These are phyloP conservation scores for Rhododendron kiyosumense DNA, from an alignment of 148 eudicot species.

Conservation along the genomic window DNA sequence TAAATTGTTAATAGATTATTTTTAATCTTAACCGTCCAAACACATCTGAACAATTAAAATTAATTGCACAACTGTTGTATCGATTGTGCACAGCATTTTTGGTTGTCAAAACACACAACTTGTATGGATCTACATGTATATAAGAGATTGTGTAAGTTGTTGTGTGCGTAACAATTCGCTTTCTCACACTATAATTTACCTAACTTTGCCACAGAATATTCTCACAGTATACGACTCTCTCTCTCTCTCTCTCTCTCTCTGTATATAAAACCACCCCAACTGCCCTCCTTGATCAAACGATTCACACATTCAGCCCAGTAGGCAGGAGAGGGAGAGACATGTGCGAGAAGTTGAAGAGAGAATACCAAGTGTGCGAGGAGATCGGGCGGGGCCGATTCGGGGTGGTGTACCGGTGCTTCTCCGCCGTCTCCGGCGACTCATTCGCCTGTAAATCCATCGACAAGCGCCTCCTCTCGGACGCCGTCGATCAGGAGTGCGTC, in stretches of 20 bases:
- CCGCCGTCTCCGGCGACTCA: constrained; percentile 22
- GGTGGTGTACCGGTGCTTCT: constrained; percentile 63
- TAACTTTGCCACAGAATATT: too few relatives aligned
- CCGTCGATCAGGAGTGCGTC: constrained; percentile 47
- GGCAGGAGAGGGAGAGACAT: constrained; percentile 7
- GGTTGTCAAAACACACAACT: too few relatives aligned
- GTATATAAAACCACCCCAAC: background rate
- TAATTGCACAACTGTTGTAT: too few relatives aligned
- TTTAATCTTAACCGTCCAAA: too few relatives aligned
- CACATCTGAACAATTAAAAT: too few relatives aligned
- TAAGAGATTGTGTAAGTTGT: too few relatives aligned
- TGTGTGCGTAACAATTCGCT: too few relatives aligned
- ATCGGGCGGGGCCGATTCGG: constrained; percentile 88
- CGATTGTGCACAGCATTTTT: too few relatives aligned
- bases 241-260: too few relatives aligned
- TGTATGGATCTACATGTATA: too few relatives aligned
- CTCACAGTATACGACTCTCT: background rate
- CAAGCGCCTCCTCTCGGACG: constrained; percentile 47
- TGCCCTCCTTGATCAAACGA: background rate
- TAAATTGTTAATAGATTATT: too few relatives aligned
- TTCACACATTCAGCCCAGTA: background rate
- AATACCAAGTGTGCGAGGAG: constrained; percentile 69
- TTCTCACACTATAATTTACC: too few relatives aligned
- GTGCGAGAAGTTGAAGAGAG: constrained; percentile 45
- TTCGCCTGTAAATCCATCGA: constrained; percentile 72